Conservation (phyloP, 495 filamentous ascomycete genomes). For the Xanthoparmelia taractica region DNA sequence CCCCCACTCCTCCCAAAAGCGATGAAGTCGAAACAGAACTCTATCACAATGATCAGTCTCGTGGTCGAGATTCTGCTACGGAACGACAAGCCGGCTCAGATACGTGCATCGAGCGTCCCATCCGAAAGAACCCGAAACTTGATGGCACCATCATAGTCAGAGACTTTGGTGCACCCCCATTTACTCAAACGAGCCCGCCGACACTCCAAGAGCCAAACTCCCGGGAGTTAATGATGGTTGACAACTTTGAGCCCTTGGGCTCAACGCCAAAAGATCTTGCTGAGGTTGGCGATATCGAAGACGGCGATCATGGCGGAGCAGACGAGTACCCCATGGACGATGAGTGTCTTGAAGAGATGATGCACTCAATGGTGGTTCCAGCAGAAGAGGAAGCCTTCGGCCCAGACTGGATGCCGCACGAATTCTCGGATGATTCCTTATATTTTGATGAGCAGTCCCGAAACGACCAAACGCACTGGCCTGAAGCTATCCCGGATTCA, state of each 20-base stretch:
- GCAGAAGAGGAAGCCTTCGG: not conserved
- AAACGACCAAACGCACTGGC: not conserved
- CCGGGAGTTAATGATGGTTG: not conserved
- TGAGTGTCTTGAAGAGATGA: conserved; percentile 23
- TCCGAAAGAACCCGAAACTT: not conserved
- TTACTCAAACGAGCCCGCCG: not conserved
- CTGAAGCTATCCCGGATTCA: not conserved
- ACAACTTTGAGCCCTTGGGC: not conserved
- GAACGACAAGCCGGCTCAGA: not conserved
- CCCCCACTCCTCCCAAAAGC: not conserved
- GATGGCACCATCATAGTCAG: not conserved
- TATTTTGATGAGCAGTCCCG: not conserved
- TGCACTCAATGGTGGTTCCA: conserved; percentile 18
- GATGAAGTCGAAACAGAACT: not conserved
- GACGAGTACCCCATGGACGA: conserved; percentile 27
- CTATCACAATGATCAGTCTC: not conserved
- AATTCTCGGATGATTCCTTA: not conserved
- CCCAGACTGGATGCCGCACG: conserved; percentile 1
- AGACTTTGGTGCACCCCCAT: conserved; percentile 9
- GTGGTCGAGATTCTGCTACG: not conserved
- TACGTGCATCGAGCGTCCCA: not conserved
- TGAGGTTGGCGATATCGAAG: not conserved
- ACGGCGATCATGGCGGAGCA: conserved; percentile 13
- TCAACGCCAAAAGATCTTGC: not conserved
- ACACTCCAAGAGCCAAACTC: not conserved